These are phyloP conservation scores for Gossypium rotundifolium DNA, from an alignment of 345 rosid species.

Conservation along the genomic window DNA sequence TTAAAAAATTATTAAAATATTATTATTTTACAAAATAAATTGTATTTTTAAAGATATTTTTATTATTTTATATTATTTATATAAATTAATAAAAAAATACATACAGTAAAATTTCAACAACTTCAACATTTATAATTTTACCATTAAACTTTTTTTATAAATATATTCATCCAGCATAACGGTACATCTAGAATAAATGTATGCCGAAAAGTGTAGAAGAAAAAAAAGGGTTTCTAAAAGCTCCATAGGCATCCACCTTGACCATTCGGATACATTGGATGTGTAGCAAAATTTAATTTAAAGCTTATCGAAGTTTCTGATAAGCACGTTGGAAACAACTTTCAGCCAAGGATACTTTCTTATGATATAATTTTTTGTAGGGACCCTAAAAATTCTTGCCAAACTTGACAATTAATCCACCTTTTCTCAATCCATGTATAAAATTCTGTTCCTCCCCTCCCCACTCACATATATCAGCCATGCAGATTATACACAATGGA, in stretches of 20 bases:
- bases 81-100: too few species aligned
- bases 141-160: too few species aligned
- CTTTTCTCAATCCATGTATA: conserved; percentile 5
- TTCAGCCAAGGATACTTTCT: conserved; percentile 14
- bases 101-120: too few species aligned
- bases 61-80: too few species aligned
- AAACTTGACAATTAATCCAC: not conserved
- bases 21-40: too few species aligned
- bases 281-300: not conserved
- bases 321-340: conserved; percentile 11
- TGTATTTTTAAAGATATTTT: too few species aligned
- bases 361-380: conserved; percentile 12
- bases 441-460: conserved; percentile 8
- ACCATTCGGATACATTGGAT: conserved; percentile 46
- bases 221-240: not conserved
- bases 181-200: not conserved
- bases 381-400: conserved; percentile 9
- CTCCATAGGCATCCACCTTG: conserved; percentile 45
- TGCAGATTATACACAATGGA: conserved; percentile 30
- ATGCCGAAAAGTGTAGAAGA: not conserved
- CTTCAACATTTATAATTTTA: too few species aligned
- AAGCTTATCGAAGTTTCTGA: conserved; percentile 18
- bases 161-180: too few species aligned
- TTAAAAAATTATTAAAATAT: too few species aligned
- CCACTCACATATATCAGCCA: conserved; percentile 17